These are phyloP conservation scores for Pichia kudriavzevii DNA, from an alignment of 1,139 yeast species.

Conservation along the genomic window DNA sequence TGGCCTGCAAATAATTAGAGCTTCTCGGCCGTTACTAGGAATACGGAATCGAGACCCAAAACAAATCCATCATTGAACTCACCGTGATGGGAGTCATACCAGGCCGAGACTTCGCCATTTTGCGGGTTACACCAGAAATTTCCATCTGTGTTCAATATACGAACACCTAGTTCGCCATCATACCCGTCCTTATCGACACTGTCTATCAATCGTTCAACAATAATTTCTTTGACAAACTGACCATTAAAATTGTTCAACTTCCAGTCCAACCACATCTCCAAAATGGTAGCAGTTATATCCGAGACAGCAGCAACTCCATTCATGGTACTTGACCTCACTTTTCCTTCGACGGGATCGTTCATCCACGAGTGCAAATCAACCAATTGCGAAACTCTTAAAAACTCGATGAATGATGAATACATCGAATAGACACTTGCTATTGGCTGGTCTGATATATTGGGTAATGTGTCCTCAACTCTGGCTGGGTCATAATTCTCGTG, in stretches of 20 bases:
- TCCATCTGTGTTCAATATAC: neutral
- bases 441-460: conserved; percentile 12
- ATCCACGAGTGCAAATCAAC: conserved; percentile 11
- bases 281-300: conserved; percentile 10
- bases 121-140: neutral
- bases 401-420: conserved; percentile 23
- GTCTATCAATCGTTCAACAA: conserved; percentile 8
- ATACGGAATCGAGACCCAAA: conserved; percentile 5
- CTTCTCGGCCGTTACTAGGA: conserved; percentile 10
- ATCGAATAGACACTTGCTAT: conserved; percentile 22
- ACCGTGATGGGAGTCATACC: conserved; percentile 1
- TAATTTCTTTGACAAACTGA: conserved; percentile 13
- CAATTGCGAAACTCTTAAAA: conserved; percentile 18
- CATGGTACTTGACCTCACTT: neutral
- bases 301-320: neutral
- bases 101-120: neutral
- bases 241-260: conserved; percentile 22
- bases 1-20: no score
- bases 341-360: conserved; percentile 5
- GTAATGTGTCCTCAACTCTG: neutral
- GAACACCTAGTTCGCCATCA: conserved; percentile 9
- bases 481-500: neutral
- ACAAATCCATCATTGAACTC: conserved; percentile 7
- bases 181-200: conserved; percentile 5
- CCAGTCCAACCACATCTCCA: conserved; percentile 24